A percentile compares a stretch with the other conserved stretches of the same genome.
Evolutionary conservation across 106 monocot genomes (phyloP).

Genomic region (Apostasia shenzhenica): DNA sequence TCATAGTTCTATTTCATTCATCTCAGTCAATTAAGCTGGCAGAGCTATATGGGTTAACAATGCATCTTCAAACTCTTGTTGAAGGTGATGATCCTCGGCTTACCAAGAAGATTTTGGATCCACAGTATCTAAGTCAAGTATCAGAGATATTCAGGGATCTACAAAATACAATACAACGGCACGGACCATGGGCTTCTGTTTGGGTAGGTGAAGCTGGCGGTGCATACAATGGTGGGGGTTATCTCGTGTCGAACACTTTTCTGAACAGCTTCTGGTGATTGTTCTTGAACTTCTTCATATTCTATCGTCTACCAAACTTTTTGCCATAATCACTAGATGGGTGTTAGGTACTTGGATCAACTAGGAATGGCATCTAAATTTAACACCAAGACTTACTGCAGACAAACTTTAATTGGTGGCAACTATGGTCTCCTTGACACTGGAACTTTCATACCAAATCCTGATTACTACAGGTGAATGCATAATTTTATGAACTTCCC

Average conservation of each 20-base stretch:
- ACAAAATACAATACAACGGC: constrained; percentile 35
- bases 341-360: constrained; percentile 81
- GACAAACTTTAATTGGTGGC: constrained; percentile 71
- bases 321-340: background rate
- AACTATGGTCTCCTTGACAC: constrained; percentile 83
- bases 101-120: constrained; percentile 52
- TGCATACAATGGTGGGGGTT: constrained; percentile 77
- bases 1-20: too few relatives aligned
- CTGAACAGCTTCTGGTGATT: constrained; percentile 81
- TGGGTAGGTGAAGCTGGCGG: constrained; percentile 95
- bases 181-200: constrained; percentile 81
- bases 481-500: background rate
- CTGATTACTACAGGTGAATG: constrained; percentile 75
- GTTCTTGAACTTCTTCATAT: background rate
- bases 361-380: constrained; percentile 73
- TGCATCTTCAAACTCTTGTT: background rate
- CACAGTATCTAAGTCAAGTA: constrained; percentile 39
- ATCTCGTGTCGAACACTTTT: constrained; percentile 58
- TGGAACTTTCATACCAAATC: constrained; percentile 66
- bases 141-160: constrained; percentile 50
- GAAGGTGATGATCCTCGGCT: constrained; percentile 61
- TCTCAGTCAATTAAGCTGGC: too few relatives aligned
- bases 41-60: background rate
- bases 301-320: background rate
- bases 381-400: constrained; percentile 51